These are phyloP conservation scores for Colletotrichum orbiculare DNA, from an alignment of 2,329 filamentous ascomycete species.

Conservation along the genomic window DNA sequence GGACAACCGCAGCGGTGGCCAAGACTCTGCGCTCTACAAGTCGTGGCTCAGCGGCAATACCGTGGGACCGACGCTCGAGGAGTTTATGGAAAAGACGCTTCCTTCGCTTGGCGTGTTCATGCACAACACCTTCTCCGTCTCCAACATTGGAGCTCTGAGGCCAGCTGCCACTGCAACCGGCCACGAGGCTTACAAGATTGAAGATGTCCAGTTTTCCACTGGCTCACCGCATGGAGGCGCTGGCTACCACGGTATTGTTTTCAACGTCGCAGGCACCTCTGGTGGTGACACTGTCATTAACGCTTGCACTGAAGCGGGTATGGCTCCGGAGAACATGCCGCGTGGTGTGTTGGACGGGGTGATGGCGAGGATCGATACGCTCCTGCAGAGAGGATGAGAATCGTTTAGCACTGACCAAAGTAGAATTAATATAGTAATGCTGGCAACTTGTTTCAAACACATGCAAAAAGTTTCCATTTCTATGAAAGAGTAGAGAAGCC, in stretches of 20 bases:
- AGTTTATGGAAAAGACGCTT: conserved; percentile 27
- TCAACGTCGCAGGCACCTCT: conserved; percentile 25
- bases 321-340: conserved; percentile 27
- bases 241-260: conserved; percentile 33
- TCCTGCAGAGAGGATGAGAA: not conserved
- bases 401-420: not conserved
- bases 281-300: conserved; percentile 32
- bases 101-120: conserved; percentile 18
- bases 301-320: conserved; percentile 27
- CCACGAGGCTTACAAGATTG: conserved; percentile 24
- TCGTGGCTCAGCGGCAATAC: conserved; percentile 34
- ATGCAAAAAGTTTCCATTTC: too few species aligned
- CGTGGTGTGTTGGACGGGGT: conserved; percentile 20
- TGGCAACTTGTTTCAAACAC: too few species aligned
- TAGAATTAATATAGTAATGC: too few species aligned
- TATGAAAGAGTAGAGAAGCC: too few species aligned
- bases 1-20: conserved; percentile 11
- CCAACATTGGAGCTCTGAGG: conserved; percentile 35
- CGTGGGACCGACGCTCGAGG: conserved; percentile 40
- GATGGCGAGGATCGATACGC: conserved; percentile 22
- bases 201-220: conserved; percentile 36
- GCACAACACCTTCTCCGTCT: conserved; percentile 32
- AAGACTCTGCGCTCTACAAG: conserved; percentile 24
- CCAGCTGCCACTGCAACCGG: not conserved
- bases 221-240: conserved; percentile 20